Percentiles rank a stretch among this genome's conserved stretches.
phyloP scores from a whole-genome alignment of 2,329 filamentous ascomycete species.

The Ascochyta clinopodiicola region DNA sequence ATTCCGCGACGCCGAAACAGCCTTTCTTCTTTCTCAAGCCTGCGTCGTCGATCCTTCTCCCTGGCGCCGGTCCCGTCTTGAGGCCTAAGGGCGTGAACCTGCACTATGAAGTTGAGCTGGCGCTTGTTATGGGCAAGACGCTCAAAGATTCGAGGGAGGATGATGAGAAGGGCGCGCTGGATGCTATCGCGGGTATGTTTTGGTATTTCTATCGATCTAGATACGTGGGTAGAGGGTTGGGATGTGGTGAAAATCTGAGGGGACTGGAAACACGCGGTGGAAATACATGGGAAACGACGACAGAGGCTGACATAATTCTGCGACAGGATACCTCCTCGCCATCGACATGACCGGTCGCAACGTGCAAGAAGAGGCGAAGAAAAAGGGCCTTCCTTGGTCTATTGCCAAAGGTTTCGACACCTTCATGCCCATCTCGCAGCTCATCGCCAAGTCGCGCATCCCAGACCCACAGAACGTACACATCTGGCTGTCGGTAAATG shows the following conservation, averaged over 20 bases:
- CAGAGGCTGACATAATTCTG: not conserved
- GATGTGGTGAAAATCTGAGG: no score
- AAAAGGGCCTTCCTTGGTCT: slow-evolving; percentile 93
- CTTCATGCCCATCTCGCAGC: slow-evolving; percentile 84
- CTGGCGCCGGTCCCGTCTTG: slow-evolving; percentile 78
- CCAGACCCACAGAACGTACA: slow-evolving; percentile 87
- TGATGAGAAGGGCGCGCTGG: slow-evolving; percentile 78
- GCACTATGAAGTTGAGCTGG: slow-evolving; percentile 96
- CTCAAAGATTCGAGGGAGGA: slow-evolving; percentile 76
- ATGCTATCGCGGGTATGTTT: slow-evolving; percentile 78
- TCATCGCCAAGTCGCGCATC: slow-evolving; percentile 81
- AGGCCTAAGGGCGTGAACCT: slow-evolving; percentile 82
- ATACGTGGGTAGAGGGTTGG: not conserved
- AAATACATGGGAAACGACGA: not conserved
- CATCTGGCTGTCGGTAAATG: slow-evolving; percentile 85
- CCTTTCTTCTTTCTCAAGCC: slow-evolving; percentile 99
- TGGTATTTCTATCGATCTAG: not conserved
- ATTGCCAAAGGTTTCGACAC: slow-evolving; percentile 99
- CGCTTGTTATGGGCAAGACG: slow-evolving; percentile 82
- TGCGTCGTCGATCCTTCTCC: slow-evolving; percentile 80
- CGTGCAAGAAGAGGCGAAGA: slow-evolving; percentile 94
- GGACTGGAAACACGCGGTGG: not conserved
- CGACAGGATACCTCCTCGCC: slow-evolving; percentile 78
- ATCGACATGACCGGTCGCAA: slow-evolving; percentile 99
- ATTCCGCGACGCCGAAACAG: slow-evolving; percentile 85